Conservation (phyloP, 2,329 filamentous ascomycete genomes). For the Colletotrichum euphorbiae region DNA sequence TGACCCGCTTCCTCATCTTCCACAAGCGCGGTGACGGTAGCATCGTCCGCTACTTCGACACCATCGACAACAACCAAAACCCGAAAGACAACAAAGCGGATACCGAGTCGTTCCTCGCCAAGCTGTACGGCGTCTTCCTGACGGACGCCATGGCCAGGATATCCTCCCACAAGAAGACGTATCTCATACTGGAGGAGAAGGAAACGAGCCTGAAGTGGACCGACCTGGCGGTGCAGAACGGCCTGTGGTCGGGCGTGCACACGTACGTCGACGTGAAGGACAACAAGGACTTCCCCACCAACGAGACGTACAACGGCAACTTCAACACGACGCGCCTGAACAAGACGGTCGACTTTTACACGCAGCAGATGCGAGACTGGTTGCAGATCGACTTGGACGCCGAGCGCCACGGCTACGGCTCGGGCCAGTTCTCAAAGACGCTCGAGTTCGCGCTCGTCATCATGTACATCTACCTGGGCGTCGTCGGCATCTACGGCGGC, state of each 20-base stretch:
- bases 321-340: not conserved
- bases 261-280: constrained; percentile 3
- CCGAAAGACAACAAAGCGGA: not conserved
- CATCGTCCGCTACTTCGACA: constrained; percentile 3
- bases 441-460: constrained; percentile 22
- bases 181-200: not conserved
- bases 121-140: constrained; percentile 12
- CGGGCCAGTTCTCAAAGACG: constrained; percentile 11
- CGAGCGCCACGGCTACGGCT: constrained; percentile 20
- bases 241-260: constrained; percentile 9
- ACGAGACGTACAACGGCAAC: constrained; percentile 4
- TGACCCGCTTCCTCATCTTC: constrained; percentile 7
- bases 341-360: not conserved
- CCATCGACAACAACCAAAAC: constrained; percentile 13
- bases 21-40: not conserved
- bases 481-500: not conserved
- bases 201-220: not conserved
- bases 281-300: not conserved
- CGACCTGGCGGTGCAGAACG: constrained; percentile 17
- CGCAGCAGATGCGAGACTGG: not conserved
- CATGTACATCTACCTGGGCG: constrained; percentile 28
- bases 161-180: not conserved
- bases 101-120: constrained; percentile 16
- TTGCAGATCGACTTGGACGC: constrained; percentile 11
- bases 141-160: constrained; percentile 14